Percentiles rank a stretch among this genome's conserved stretches.
These are phyloP conservation scores for Aspergillus aculeatinus DNA, from an alignment of 2,329 filamentous ascomycete genomes.

Conservation along the genomic window DNA sequence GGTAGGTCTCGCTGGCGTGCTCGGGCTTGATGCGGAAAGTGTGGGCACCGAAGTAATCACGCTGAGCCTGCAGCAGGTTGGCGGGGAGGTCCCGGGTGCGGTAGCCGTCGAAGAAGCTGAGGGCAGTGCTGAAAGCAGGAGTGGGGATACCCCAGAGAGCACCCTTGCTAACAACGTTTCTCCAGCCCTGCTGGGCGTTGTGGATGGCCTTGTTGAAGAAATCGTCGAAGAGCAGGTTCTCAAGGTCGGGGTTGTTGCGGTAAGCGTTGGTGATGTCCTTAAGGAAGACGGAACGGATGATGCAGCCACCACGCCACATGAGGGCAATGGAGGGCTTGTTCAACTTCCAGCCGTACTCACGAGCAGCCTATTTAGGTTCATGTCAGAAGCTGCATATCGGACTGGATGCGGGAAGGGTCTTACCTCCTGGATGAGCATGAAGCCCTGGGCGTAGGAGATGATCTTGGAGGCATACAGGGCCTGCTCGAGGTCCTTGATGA, in stretches of 20 bases:
- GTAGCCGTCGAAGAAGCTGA: conserved; percentile 99
- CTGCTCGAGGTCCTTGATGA: conserved; percentile 97
- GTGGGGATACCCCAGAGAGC: conserved; percentile 94
- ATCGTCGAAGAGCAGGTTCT: conserved; percentile 97
- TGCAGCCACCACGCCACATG: conserved; percentile 99
- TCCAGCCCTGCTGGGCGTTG: conserved; percentile 90
- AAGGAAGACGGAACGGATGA: conserved; percentile 99
- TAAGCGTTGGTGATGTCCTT: conserved; percentile 99
- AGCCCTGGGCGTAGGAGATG: conserved; percentile 98
- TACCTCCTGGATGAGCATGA: conserved; percentile 99
- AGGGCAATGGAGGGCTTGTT: conserved; percentile 99
- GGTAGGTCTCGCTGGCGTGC: conserved; percentile 73
- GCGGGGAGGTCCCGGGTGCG: conserved; percentile 94
- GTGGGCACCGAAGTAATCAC: conserved; percentile 98
- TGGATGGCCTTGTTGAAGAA: conserved; percentile 99
- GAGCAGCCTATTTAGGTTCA: conserved; percentile 67
- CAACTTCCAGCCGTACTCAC: conserved; percentile 96
- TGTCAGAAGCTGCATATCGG: conserved; percentile 3
- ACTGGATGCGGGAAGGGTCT: conserved; percentile 33
- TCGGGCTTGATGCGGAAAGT: conserved; percentile 88
- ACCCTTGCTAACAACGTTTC: conserved; percentile 85
- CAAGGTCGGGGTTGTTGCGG: conserved; percentile 87
- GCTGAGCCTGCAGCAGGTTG: conserved; percentile 97
- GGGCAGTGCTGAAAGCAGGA: conserved; percentile 92
- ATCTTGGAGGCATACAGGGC: conserved; percentile 99